Conservation (phyloP, 345 rosid species). For the Luvunga scandens region DNA sequence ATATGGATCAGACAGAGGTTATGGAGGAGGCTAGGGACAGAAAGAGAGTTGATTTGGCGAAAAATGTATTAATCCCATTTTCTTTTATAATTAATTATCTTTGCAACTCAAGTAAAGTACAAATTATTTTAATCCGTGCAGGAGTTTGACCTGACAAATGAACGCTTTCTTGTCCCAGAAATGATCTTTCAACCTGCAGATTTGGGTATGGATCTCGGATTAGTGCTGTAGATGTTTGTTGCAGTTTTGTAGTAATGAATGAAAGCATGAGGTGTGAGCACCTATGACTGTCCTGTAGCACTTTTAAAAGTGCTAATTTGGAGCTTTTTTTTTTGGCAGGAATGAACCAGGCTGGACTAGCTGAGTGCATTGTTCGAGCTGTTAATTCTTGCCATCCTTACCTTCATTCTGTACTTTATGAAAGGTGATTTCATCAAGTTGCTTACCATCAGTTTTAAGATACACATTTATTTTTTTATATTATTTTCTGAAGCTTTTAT, state of each 20-base stretch:
- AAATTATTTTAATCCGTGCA: conserved; percentile 30
- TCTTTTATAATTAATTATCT: background rate
- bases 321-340: conserved; percentile 36
- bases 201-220: conserved; percentile 51
- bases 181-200: conserved; percentile 93
- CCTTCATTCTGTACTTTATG: conserved; percentile 84
- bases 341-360: conserved; percentile 95
- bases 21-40: conserved; percentile 39
- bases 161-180: conserved; percentile 93
- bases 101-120: conserved; percentile 1
- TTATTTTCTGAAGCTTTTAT: conserved; percentile 8
- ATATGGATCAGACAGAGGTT: conserved; percentile 28
- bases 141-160: conserved; percentile 95
- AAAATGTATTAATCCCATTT: conserved; percentile 46
- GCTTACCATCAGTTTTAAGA: background rate
- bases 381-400: conserved; percentile 77
- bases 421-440: conserved; percentile 50
- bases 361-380: conserved; percentile 93
- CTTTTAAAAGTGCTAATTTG: background rate
- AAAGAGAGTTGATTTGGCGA: conserved; percentile 58
- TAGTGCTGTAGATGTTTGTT: background rate
- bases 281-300: background rate
- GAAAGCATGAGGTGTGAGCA: background rate
- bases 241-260: background rate
- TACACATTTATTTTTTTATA: background rate